Evolutionary conservation across 225 moss, liverwort and hornwort species (phyloP), one percentile per base, ranked within the genome.

Genomic region (Physcomitrium patens): DNA sequence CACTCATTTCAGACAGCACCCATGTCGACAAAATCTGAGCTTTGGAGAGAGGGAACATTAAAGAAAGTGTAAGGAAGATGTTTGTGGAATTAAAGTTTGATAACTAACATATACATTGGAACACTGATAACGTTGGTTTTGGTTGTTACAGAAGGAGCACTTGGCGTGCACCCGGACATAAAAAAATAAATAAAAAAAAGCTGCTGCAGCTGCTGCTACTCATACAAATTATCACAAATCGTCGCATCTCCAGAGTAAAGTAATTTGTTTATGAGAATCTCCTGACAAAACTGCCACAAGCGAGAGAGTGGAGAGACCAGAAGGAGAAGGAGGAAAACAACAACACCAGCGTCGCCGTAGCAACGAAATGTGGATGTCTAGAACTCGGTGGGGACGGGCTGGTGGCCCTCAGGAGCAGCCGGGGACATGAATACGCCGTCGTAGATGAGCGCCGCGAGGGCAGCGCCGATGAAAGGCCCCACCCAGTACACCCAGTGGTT

Each of bases 401-500:
- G 79, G 78, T 87, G 87, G 12, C 68, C 65, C 0, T 58, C 79
- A 3, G 84, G 74, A 0, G 85, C 75, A 2, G 81, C 45, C 0
- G 86, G 69, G 28, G 83, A 73, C 0, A 95, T 61, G 85, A 93
- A 93, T 6, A 95, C 0, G 0, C 81, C 81, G 60, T 94, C 94
- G 68, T 96, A 96, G 71, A 94, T 1, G 18, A 96, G 26, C 10
- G 82, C 79, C 0, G 94, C 96, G n/a, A 96, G 48, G 1, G 84
- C 86, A 9, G 89, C 96, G 60, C 96, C 96, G 20, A 94, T 2
- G 57, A 94, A 85, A 0, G 96, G 96, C 0, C 96, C 96, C 0
- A 96, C 49, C 94, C 92, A 96, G 79, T 96, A 96, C 10, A 96
- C 75, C 92, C 90, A 96, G 72, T 94, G 81, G 75, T 91, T 23